Base-by-base conservation (phyloP, 345 rosid species). In the Syzygium aromaticum region DNA sequence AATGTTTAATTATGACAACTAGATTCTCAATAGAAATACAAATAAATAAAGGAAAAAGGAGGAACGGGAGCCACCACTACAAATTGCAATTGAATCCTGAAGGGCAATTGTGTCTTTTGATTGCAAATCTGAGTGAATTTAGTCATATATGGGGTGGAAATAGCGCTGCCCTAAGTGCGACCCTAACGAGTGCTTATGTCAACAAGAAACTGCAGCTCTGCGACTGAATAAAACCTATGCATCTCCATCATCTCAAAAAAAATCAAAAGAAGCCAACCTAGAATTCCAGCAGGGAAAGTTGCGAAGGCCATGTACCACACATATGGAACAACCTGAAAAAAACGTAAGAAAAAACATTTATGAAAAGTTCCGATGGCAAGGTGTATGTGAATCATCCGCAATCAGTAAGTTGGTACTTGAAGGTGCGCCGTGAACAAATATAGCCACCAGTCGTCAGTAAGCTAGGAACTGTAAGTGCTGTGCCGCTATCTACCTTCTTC, bases 221-320 rank as follows among this genome's bases (percentile, higher is more conserved):
- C 13, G 80, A 67, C 11, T 0, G 9, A 33, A 6, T 33, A 67
- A 33, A 67, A 17, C 7, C 33, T 67, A 33, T 17, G 80, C 46
- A 67, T 67, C 80, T 33, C 80, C 80, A 67, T 67, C 43, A 67
- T 67, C 43, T 67, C 7, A 52, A 67, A 38, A 16, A 16, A 33
- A 33, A 33, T 12, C 46, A 33, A 56, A 17, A 57, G 30, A 51
- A 43, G 61, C 56, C 6, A 91, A 92, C 95, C 96, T 17, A 94
- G 92, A 86, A 94, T 88, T 90, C 97, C 97, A 27, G 95, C 97
- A 3, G 97, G 97, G 84, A 94, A 93, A 61, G 97, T 93, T 17
- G 97, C 97, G 9, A 91, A 25, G 73, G 95, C 95, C 95, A 93
- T 94, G 92, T 93, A 94, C 92, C 93, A 93, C 87, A 94, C 97